Conservation (phyloP, 331 rosid genomes). For the Cucumis variabilis region DNA sequence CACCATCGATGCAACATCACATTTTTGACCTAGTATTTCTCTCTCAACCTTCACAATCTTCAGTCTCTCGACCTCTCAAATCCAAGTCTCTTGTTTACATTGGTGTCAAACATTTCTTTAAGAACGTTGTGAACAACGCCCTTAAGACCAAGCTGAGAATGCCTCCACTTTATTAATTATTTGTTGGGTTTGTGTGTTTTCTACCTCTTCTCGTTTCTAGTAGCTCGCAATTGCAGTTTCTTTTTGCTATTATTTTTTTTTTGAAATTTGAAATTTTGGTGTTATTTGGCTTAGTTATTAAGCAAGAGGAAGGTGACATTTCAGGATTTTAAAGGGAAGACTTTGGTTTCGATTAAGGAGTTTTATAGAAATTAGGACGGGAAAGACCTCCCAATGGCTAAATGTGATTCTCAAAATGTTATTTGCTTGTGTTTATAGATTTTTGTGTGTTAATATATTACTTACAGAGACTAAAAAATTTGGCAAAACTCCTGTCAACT, state of each 20-base stretch:
- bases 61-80: slow-evolving; percentile 65
- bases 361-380: slow-evolving; percentile 72
- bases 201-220: slow-evolving; percentile 24
- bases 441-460: not conserved
- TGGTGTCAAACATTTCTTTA: slow-evolving; percentile 69
- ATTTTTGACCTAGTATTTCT: no score
- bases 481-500: not conserved
- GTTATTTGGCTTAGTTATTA: slow-evolving; percentile 56
- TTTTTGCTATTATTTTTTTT: not conserved
- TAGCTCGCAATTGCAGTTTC: not conserved
- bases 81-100: slow-evolving; percentile 70
- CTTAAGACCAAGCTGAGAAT: slow-evolving; percentile 2
- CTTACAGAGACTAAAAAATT: not conserved
- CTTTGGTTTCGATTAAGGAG: slow-evolving; percentile 82
- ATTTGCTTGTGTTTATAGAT: not conserved
- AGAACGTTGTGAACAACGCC: slow-evolving; percentile 43
- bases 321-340: slow-evolving; percentile 84
- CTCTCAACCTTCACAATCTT: no score
- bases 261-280: not conserved
- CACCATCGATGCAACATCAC: no score
- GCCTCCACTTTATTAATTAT: slow-evolving; percentile 46
- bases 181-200: slow-evolving; percentile 79
- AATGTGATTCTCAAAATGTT: slow-evolving; percentile 53
- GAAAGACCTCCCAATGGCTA: slow-evolving; percentile 81
- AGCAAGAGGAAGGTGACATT: slow-evolving; percentile 76